Evolutionary conservation across 805 yeast genomes (phyloP).

Genomic region (Schwanniomyces occidentalis): DNA sequence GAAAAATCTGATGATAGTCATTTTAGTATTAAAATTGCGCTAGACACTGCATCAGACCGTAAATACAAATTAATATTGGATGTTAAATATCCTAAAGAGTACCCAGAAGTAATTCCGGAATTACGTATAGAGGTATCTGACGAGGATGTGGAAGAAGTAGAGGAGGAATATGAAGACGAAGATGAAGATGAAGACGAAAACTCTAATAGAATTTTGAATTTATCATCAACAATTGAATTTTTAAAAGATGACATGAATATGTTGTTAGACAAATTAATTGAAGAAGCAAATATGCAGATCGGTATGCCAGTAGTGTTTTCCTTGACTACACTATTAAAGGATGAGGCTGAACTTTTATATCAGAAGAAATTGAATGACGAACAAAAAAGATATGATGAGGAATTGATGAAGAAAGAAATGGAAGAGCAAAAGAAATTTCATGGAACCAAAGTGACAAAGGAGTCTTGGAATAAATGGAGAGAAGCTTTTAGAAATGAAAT

Average conservation of each 20-base stretch:
- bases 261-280: constrained; percentile 42
- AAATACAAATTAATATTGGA: constrained; percentile 55
- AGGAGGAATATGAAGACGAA: constrained; percentile 38
- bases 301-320: constrained; percentile 95
- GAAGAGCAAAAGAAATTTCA: constrained; percentile 86
- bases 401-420: constrained; percentile 62
- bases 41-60: constrained; percentile 68
- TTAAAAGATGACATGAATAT: constrained; percentile 45
- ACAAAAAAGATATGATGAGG: constrained; percentile 60
- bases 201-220: constrained; percentile 45
- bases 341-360: constrained; percentile 71
- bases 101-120: constrained; percentile 80
- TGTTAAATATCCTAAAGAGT: constrained; percentile 73
- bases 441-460: constrained; percentile 87
- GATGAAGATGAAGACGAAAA: constrained; percentile 46
- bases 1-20: constrained; percentile 44
- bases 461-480: constrained; percentile 76
- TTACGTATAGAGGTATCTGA: constrained; percentile 39
- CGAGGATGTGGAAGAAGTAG: constrained; percentile 7
- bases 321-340: constrained; percentile 73
- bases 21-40: constrained; percentile 56
- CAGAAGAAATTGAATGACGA: constrained; percentile 51
- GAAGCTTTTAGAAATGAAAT: constrained; percentile 65
- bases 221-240: constrained; percentile 61
- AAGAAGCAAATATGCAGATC: constrained; percentile 71